Evolutionary conservation across 768 basidiomycete species (phyloP).

Genomic region (Panaeolus papilionaceus): DNA sequence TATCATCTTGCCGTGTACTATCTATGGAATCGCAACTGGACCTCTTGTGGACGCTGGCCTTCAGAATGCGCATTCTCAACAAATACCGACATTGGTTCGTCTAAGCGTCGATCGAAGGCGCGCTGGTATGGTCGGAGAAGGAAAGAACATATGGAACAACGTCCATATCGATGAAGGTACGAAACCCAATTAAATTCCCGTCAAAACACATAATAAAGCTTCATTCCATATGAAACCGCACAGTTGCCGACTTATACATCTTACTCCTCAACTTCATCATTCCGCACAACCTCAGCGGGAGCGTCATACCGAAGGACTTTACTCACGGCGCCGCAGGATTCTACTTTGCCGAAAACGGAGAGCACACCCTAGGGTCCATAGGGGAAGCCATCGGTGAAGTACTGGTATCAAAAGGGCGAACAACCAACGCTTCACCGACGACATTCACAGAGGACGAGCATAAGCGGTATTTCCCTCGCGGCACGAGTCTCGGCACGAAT

Average conservation of each 20-base stretch:
- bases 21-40: slow-evolving; percentile 55
- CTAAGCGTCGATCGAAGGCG: slow-evolving; percentile 48
- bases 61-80: slow-evolving; percentile 54
- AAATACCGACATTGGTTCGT: slow-evolving; percentile 52
- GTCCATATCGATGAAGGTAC: slow-evolving; percentile 59
- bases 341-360: slow-evolving; percentile 60
- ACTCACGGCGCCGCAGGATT: slow-evolving; percentile 57
- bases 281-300: slow-evolving; percentile 26
- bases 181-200: neutral
- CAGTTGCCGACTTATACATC: slow-evolving; percentile 25
- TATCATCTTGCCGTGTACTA: slow-evolving; percentile 59
- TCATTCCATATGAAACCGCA: neutral
- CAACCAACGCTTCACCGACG: slow-evolving; percentile 45
- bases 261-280: slow-evolving; percentile 45
- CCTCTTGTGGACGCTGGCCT: slow-evolving; percentile 57
- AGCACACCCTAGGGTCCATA: slow-evolving; percentile 49
- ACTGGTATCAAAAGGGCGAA: slow-evolving; percentile 44
- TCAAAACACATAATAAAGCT: neutral
- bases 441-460: slow-evolving; percentile 52
- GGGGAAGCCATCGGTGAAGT: slow-evolving; percentile 44
- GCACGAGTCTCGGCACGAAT: slow-evolving; percentile 45
- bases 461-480: slow-evolving; percentile 42
- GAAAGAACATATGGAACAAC: slow-evolving; percentile 59
- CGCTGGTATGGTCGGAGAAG: slow-evolving; percentile 57
- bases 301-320: neutral